Evolutionary conservation across 768 basidiomycete genomes (phyloP), one percentile per base, ranked within the genome.

Genomic region (Russula griseocarnosa): DNA sequence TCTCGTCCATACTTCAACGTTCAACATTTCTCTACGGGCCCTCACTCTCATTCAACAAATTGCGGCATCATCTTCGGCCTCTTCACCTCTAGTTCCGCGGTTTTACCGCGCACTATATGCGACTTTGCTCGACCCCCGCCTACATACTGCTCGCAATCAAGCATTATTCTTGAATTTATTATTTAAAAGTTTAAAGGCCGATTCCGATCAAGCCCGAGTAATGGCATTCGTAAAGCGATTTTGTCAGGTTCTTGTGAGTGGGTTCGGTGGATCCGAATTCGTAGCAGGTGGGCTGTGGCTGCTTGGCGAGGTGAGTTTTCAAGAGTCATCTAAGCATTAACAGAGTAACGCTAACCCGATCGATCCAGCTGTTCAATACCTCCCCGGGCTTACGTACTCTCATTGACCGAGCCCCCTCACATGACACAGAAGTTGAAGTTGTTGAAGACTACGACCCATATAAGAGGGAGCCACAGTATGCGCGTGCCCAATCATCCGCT

Each of bases 141-240:
- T 99, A 1, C 81, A 86, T 3, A 79, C 81, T 2, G 93, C 93
- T 14, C 89, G 88, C 2, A 98, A 98, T 71, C 94, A 98, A 73
- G 94, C 94, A 6, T 90, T 98, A 87, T 98, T 96, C 74, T 82
- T 99, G 61, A 98, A 98, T 72, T 76, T 99, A 20, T 74, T 98
- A 22, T 95, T 95, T 83, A 94, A 92, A 70, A 56, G 61, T 26
- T 22, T 62, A 14, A 57, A 62, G 32, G 38, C 49, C 11, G 55
- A 57, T 57, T 8, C 55, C 1, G n/a, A 62, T 22, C 38, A 51
- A 52, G 16, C 38, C 22, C 61, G 61, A 13, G 22, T 44, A 10
- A 34, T 57, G 61, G 38, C 61, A 6, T 51, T 62, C 38, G 61
- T 51, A 30, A 62, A 62, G 24, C 55, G 61, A 8, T 62, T 62